Conservation (phyloP, 352 stramenopile species). For the Lagenidium sp. region DNA sequence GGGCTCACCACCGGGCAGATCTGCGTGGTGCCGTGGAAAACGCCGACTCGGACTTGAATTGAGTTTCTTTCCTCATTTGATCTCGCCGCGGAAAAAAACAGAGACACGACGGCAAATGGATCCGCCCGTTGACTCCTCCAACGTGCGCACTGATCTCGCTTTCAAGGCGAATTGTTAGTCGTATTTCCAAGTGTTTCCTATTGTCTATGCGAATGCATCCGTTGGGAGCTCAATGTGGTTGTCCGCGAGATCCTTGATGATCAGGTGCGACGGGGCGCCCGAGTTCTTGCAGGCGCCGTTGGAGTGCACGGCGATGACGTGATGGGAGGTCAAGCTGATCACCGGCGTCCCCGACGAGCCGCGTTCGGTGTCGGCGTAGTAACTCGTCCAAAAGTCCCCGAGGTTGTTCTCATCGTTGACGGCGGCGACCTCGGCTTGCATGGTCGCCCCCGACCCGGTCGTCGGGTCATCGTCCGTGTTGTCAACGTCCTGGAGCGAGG, state of each 20-base stretch:
- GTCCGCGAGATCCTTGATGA: conserved; percentile 25
- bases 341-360: conserved; percentile 22
- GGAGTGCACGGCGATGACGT: conserved; percentile 22
- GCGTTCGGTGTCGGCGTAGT: conserved; percentile 24
- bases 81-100: too few relatives aligned
- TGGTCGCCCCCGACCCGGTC: conserved; percentile 7
- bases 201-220: conserved; percentile 25
- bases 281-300: conserved; percentile 23
- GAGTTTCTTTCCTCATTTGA: too few relatives aligned
- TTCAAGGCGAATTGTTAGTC: too few relatives aligned
- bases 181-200: too few relatives aligned
- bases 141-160: too few relatives aligned
- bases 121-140: too few relatives aligned
- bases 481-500: conserved; percentile 17
- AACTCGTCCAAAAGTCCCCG: conserved; percentile 18
- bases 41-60: too few relatives aligned
- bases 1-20: too few relatives aligned
- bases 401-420: conserved; percentile 18
- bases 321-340: conserved; percentile 12
- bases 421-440: conserved; percentile 8
- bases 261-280: conserved; percentile 22
- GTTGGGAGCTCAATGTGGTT: conserved; percentile 21
- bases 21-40: too few relatives aligned
- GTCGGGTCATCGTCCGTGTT: conserved; percentile 20
- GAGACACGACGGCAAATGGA: too few relatives aligned